Conservation (phyloP, 2,329 filamentous ascomycete species). For the Alternaria dauci region DNA sequence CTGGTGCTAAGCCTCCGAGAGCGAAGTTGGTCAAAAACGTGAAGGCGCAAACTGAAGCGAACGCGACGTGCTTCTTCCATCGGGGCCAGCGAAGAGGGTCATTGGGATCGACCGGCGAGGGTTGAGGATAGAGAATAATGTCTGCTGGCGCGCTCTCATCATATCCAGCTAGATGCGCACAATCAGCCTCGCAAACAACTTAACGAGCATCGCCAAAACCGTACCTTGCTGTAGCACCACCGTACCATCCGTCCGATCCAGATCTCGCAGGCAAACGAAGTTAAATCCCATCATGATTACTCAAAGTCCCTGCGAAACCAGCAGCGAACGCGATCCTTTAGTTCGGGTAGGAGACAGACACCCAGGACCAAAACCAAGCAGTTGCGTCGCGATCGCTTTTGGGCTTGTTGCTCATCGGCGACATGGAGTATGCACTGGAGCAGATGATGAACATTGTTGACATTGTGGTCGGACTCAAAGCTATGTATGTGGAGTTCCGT, state of each 20-base stretch:
- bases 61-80: conserved; percentile 57
- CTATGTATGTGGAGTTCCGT: conserved; percentile 9
- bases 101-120: conserved; percentile 56
- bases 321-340: conserved; percentile 4
- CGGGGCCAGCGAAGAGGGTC: conserved; percentile 60
- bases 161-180: background rate
- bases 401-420: conserved; percentile 7
- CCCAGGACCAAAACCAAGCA: conserved; percentile 27
- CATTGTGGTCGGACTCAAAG: conserved; percentile 5
- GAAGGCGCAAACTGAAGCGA: conserved; percentile 53
- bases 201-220: background rate
- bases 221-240: conserved; percentile 46
- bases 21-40: conserved; percentile 58
- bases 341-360: conserved; percentile 25
- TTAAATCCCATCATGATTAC: conserved; percentile 40
- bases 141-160: conserved; percentile 5
- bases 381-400: conserved; percentile 17
- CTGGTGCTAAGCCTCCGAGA: conserved; percentile 56
- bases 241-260: conserved; percentile 52
- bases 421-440: conserved; percentile 12
- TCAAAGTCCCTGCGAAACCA: background rate
- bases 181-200: background rate
- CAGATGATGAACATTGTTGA: conserved; percentile 12
- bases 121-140: conserved; percentile 59
- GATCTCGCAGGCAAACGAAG: conserved; percentile 45